Evolutionary conservation across 441 rosid genomes (phyloP).

Genomic region (Erodium chrysanthum): DNA sequence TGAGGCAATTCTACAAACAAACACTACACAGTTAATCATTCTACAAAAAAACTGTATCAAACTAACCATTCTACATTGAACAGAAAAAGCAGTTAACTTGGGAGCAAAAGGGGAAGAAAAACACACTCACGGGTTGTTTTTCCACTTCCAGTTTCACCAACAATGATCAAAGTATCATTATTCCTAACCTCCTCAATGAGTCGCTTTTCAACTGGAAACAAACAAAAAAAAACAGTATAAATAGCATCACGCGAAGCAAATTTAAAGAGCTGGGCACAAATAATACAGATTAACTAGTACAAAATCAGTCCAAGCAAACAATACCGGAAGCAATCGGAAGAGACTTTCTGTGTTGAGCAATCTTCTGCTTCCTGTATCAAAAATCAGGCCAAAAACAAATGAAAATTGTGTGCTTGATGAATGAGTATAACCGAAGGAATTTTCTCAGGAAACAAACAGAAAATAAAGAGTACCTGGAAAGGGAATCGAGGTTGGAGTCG

Average conservation of each 20-base stretch:
- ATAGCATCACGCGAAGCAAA: background rate
- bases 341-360: constrained; percentile 52
- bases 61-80: background rate
- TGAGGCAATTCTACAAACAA: constrained; percentile 68
- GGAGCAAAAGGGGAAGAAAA: background rate
- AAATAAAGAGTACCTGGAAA: constrained; percentile 21
- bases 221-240: background rate
- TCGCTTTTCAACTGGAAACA: constrained; percentile 46
- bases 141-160: constrained; percentile 96
- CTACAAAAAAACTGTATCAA: background rate
- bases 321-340: constrained; percentile 83
- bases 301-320: background rate
- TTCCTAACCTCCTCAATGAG: constrained; percentile 54
- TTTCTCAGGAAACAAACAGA: background rate
- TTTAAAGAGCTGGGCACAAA: background rate
- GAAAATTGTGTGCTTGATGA: background rate
- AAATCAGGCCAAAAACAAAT: background rate
- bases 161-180: constrained; percentile 53
- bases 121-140: constrained; percentile 76
- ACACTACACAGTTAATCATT: background rate
- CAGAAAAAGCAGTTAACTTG: background rate
- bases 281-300: background rate
- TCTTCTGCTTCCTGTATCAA: constrained; percentile 35
- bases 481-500: constrained; percentile 14
- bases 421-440: background rate